Conservation (phyloP, 108 stramenopile species). For the Skeletonema grethae region DNA sequence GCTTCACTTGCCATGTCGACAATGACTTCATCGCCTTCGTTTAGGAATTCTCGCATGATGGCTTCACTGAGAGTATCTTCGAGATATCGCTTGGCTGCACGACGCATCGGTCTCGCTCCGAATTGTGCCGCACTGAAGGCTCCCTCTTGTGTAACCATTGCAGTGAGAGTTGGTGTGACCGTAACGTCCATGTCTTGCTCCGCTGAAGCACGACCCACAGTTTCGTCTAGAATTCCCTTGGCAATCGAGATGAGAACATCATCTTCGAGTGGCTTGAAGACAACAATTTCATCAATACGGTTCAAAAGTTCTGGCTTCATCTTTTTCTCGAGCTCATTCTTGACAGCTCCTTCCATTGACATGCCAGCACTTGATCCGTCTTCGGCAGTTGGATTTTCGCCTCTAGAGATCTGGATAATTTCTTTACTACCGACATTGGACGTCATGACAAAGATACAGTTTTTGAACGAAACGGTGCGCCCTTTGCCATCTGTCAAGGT, state of each 20-base stretch:
- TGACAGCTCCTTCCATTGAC: slow-evolving; percentile 56
- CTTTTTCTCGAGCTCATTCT: slow-evolving; percentile 65
- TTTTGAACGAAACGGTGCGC: slow-evolving; percentile 90
- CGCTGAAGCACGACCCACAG: slow-evolving; percentile 50
- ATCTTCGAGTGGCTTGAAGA: slow-evolving; percentile 82
- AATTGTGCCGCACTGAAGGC: slow-evolving; percentile 56
- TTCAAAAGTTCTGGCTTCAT: slow-evolving; percentile 94
- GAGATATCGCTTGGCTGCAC: slow-evolving; percentile 71
- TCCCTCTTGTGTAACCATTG: slow-evolving; percentile 67
- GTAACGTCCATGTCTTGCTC: slow-evolving; percentile 57
- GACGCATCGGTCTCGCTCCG: slow-evolving; percentile 78
- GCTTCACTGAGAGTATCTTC: slow-evolving; percentile 80
- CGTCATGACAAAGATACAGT: slow-evolving; percentile 96
- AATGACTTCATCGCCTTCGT: slow-evolving; percentile 63
- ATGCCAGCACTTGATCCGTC: slow-evolving; percentile 42
- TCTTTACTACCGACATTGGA: slow-evolving; percentile 91
- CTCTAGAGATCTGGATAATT: slow-evolving; percentile 74
- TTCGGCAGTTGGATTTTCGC: slow-evolving; percentile 36
- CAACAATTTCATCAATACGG: slow-evolving; percentile 95
- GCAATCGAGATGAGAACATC: slow-evolving; percentile 80
- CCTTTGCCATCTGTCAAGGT: slow-evolving; percentile 95
- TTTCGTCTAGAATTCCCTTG: slow-evolving; percentile 52
- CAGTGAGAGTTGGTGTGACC: slow-evolving; percentile 57
- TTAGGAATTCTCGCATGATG: slow-evolving; percentile 69
- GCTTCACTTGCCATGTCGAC: slow-evolving; percentile 45